Conservation (phyloP, 208 protist species). For the Angomonas ambiguus region DNA sequence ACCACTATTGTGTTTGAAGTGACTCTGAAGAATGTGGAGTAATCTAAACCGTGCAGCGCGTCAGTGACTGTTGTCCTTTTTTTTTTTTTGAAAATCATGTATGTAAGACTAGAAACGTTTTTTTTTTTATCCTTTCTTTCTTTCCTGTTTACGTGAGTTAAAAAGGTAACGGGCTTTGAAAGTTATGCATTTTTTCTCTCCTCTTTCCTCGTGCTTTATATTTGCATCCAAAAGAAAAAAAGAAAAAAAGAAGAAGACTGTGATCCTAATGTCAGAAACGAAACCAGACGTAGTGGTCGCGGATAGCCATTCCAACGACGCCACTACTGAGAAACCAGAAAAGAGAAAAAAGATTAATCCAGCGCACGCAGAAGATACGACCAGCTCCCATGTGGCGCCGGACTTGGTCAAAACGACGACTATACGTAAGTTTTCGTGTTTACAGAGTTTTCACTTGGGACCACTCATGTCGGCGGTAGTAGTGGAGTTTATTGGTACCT, state of each 20-base stretch:
- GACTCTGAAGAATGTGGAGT: constrained; percentile 84
- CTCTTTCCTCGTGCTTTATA: no score
- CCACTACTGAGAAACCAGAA: neutral
- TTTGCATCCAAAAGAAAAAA: no score
- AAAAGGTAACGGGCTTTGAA: no score
- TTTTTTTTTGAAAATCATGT: constrained; percentile 9
- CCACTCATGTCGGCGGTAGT: constrained; percentile 61
- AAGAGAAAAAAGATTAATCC: constrained; percentile 5
- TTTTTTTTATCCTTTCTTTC: constrained; percentile 3
- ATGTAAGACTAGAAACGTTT: neutral
- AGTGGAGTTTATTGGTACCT: constrained; percentile 80
- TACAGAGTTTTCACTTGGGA: constrained; percentile 49
- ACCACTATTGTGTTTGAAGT: constrained; percentile 91
- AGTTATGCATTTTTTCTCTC: no score
- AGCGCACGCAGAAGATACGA: neutral
- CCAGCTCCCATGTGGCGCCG: neutral
- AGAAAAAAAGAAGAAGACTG: neutral
- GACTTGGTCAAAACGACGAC: constrained; percentile 23
- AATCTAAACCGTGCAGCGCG: neutral
- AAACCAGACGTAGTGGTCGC: constrained; percentile 7
- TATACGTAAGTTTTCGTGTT: constrained; percentile 42
- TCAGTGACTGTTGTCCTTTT: neutral
- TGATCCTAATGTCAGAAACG: neutral
- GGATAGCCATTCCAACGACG: neutral
- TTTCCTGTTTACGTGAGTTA: neutral